Evolutionary conservation across 345 rosid genomes (phyloP).

Genomic region (Arabidopsis arenosa): DNA sequence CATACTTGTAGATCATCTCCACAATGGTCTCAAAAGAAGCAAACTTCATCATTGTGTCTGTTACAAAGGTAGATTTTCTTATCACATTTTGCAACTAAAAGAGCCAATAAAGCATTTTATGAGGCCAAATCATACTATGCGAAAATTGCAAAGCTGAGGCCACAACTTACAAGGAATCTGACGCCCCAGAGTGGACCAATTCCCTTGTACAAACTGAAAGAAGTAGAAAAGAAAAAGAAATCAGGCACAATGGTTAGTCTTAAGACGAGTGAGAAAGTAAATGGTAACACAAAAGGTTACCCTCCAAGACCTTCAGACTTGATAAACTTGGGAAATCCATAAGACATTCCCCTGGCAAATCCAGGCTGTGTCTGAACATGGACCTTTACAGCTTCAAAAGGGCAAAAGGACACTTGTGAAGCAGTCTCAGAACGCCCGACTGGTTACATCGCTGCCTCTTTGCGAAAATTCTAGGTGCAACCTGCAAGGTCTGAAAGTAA

Average conservation of each 20-base stretch:
- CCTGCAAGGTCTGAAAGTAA: constrained; percentile 4
- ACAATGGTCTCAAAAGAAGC: constrained; percentile 93
- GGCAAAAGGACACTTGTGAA: constrained; percentile 56
- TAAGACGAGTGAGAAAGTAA: background rate
- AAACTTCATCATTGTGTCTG: constrained; percentile 99
- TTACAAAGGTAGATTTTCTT: background rate
- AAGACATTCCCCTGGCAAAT: constrained; percentile 93
- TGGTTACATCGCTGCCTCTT: constrained; percentile 16
- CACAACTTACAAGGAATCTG: constrained; percentile 92
- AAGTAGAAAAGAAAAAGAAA: background rate
- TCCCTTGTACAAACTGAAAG: constrained; percentile 87
- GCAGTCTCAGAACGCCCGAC: background rate
- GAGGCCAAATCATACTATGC: constrained; percentile 23
- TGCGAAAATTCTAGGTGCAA: background rate
- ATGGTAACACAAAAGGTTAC: constrained; percentile 47
- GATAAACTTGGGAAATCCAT: constrained; percentile 90
- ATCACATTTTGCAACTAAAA: constrained; percentile 7
- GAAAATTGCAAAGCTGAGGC: background rate
- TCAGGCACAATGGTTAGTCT: background rate
- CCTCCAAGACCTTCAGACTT: constrained; percentile 81
- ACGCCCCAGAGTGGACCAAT: constrained; percentile 95
- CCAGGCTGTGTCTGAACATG: constrained; percentile 99
- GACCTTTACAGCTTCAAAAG: constrained; percentile 96
- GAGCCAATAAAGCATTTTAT: background rate
- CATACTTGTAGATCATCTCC: constrained; percentile 82